Evolutionary conservation across 495 filamentous ascomycete species (phyloP).

Genomic region (Penicillium pulvis): DNA sequence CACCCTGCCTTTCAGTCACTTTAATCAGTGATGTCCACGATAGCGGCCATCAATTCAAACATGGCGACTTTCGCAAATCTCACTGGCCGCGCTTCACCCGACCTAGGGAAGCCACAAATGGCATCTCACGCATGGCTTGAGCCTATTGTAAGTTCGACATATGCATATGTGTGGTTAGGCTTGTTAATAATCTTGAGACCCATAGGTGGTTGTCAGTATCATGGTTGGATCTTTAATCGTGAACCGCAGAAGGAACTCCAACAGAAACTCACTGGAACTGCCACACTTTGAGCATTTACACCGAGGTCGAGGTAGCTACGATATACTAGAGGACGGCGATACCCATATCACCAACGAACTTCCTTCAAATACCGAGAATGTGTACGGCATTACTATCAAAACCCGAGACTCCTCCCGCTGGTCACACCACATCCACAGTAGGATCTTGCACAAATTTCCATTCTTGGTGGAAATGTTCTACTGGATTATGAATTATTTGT

Average conservation of each 20-base stretch:
- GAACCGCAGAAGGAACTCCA: conserved; percentile 35
- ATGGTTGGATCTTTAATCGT: conserved; percentile 58
- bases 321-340: conserved; percentile 23
- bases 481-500: conserved; percentile 69
- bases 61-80: conserved; percentile 4
- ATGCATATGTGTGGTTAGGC: not conserved
- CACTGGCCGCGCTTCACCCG: conserved; percentile 12
- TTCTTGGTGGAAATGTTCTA: conserved; percentile 69
- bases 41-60: too few relatives aligned
- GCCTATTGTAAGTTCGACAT: conserved; percentile 50
- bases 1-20: too few relatives aligned
- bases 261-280: conserved; percentile 15
- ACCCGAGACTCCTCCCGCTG: conserved; percentile 63
- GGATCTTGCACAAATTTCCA: conserved; percentile 49
- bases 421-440: conserved; percentile 55
- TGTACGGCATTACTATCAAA: conserved; percentile 44
- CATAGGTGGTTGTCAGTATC: conserved; percentile 60
- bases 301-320: conserved; percentile 37
- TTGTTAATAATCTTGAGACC: conserved; percentile 3
- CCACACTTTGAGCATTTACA: conserved; percentile 37
- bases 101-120: conserved; percentile 37
- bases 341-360: conserved; percentile 29
- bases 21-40: too few relatives aligned
- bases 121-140: conserved; percentile 55
- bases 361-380: conserved; percentile 32